phyloP scores from a whole-genome alignment of 768 basidiomycete genomes.

The Lenzites betulinus region DNA sequence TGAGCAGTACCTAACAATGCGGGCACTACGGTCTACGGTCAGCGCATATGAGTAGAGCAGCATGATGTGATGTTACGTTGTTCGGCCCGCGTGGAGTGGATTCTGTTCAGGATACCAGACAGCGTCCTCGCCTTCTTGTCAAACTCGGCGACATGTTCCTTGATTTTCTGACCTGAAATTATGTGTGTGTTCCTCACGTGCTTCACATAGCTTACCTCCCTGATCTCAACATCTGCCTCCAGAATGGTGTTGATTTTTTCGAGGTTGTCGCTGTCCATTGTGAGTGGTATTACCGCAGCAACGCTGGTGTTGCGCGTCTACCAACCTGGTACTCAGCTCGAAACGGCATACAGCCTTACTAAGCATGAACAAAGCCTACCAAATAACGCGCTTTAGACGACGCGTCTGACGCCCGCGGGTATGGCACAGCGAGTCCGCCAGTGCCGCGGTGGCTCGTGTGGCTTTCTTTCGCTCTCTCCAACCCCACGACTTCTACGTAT shows the following conservation, averaged over 20 bases:
- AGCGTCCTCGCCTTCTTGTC: constrained; percentile 76
- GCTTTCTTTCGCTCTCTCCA: neutral
- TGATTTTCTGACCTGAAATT: constrained; percentile 63
- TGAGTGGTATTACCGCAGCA: constrained; percentile 6
- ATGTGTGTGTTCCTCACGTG: neutral
- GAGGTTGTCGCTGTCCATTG: constrained; percentile 60
- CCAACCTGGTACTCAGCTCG: neutral
- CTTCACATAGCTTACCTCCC: constrained; percentile 53
- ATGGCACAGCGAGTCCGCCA: neutral
- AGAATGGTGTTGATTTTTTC: constrained; percentile 59
- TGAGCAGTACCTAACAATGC: constrained; percentile 56
- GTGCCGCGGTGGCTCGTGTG: neutral
- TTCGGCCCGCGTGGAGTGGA: constrained; percentile 70
- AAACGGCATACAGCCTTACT: neutral
- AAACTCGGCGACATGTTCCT: constrained; percentile 69
- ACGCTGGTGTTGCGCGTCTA: neutral
- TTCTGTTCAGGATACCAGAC: constrained; percentile 74
- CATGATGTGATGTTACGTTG: constrained; percentile 43
- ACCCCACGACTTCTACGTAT: neutral
- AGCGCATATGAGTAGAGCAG: neutral
- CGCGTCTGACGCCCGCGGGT: constrained; percentile 14
- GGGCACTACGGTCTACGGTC: constrained; percentile 47
- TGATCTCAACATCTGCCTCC: constrained; percentile 61
- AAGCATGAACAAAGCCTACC: neutral
- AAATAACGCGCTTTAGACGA: constrained; percentile 15